Evolutionary conservation across 805 yeast genomes (phyloP), one percentile per base, ranked within the genome.

Genomic region (Kodamaea lidongshanica): DNA sequence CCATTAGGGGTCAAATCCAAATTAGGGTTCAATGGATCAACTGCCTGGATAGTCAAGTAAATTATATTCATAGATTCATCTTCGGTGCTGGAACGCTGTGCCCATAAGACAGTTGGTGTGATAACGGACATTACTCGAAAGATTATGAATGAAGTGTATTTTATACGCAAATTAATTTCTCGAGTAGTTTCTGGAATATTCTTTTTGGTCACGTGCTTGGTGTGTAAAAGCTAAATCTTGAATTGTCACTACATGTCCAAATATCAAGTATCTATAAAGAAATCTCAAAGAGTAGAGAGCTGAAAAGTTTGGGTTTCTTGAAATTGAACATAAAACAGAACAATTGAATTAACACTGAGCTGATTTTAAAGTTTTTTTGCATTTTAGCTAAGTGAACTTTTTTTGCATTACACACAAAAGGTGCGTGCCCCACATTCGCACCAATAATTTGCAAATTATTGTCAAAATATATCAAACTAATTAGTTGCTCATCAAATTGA

Each of bases 81-180:
- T 4, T 68, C 57, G n/a, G 68, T 79, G 50, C 69, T 77, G 33
- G 96, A 86, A 61, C 98, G 84, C 67, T 89, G 98, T 8, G 98
- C 97, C 98, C 98, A 89, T 53, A 77, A 67, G 23, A 85, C 89
- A 65, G 59, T 62, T 27, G 79, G 74, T 27, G 54, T 43, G 25
- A 39, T 37, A 28, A 45, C 40, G 6, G 52, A 48, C 60, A 24
- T 48, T 19, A 19, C 25, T 12, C 6, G 9, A 6, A 14, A 7
- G 8, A 16, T 6, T 14, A 7, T 6, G 6, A 11, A 5, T 10
- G 17, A 16, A 12, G 5, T 5, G 11, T 7, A 12, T 5, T 13
- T 25, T 25, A 8, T 16, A 12, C 11, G 6, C 11, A 23, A 9
- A 19, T 19, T n/a, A 19, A 9, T 9, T 19, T 7, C 12, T 12